Evolutionary conservation across 306 rosid genomes (phyloP).

Genomic region (Cucurbita maxima): DNA sequence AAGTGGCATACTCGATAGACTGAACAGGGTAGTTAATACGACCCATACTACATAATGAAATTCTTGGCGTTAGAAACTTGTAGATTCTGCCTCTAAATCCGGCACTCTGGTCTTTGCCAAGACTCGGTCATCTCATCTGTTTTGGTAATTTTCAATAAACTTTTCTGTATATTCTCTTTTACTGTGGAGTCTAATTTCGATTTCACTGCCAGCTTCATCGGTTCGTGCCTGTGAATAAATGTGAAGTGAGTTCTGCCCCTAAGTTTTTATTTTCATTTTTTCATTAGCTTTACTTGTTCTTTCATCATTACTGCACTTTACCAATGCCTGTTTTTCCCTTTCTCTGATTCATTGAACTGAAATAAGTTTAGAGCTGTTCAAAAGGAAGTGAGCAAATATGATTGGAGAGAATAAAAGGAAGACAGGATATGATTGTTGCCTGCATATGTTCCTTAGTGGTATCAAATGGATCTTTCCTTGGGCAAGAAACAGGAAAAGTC

Average conservation of each 20-base stretch:
- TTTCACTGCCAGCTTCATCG: constrained; percentile 13
- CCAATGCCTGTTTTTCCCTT: not conserved
- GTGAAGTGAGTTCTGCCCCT: constrained; percentile 11
- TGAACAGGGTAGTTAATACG: constrained; percentile 57
- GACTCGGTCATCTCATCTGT: constrained; percentile 8
- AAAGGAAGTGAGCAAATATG: not conserved
- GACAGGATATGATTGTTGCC: not conserved
- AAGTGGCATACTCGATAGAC: constrained; percentile 72
- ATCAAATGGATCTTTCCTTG: not conserved
- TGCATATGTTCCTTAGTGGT: constrained; percentile 1
- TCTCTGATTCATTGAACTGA: constrained; percentile 6
- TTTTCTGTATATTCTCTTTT: constrained; percentile 13
- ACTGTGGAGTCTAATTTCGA: not conserved
- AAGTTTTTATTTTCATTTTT: not conserved
- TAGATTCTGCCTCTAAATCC: constrained; percentile 43
- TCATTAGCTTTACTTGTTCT: not conserved
- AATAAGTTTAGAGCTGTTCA: not conserved
- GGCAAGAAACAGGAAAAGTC: not conserved
- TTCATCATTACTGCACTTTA: not conserved
- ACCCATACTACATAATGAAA: constrained; percentile 61
- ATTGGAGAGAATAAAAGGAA: not conserved
- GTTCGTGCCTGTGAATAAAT: constrained; percentile 29
- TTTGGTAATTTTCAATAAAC: constrained; percentile 17
- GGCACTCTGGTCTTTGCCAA: constrained; percentile 1
- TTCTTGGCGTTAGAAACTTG: constrained; percentile 12